phyloP scores from a whole-genome alignment of 2,329 filamentous ascomycete genomes.

The Camillea tinctor region DNA sequence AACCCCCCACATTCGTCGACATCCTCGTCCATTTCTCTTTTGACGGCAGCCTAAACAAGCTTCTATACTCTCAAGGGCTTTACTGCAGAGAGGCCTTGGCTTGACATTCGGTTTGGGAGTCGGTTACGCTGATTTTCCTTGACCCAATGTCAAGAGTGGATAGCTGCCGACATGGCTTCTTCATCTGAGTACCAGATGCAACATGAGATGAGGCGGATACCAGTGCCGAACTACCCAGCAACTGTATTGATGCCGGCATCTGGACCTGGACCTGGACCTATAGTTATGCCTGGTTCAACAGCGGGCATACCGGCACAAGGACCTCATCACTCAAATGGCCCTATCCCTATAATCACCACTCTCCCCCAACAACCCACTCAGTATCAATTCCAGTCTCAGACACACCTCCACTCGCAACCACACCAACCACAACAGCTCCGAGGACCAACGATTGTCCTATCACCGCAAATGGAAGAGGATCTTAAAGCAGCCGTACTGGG shows the following conservation, averaged over 20 bases:
- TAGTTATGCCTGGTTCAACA: not conserved
- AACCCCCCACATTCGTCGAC: not conserved
- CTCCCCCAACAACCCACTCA: not conserved
- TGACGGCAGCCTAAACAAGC: constrained; percentile 10
- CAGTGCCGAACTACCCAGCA: constrained; percentile 3
- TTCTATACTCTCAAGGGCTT: not conserved
- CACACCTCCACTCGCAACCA: not conserved
- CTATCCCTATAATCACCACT: not conserved
- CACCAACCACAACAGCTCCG: not conserved
- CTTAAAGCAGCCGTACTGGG: constrained; percentile 14
- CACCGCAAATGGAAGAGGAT: constrained; percentile 12
- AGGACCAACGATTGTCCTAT: constrained; percentile 2
- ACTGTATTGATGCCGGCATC: not conserved
- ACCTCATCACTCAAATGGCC: not conserved
- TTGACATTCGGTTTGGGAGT: not conserved
- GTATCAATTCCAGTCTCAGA: not conserved
- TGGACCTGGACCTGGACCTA: not conserved
- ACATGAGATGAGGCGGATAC: constrained; percentile 7
- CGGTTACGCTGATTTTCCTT: not conserved
- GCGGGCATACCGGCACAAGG: not conserved
- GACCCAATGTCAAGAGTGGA: not conserved
- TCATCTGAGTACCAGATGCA: not conserved
- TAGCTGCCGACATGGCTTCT: constrained; percentile 1
- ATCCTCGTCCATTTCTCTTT: constrained; percentile 3
- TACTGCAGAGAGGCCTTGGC: not conserved